A percentile compares a stretch with the other conserved stretches of the same genome.
Conservation (phyloP, 768 basidiomycete species). For the Lactifluus subvellereus region DNA sequence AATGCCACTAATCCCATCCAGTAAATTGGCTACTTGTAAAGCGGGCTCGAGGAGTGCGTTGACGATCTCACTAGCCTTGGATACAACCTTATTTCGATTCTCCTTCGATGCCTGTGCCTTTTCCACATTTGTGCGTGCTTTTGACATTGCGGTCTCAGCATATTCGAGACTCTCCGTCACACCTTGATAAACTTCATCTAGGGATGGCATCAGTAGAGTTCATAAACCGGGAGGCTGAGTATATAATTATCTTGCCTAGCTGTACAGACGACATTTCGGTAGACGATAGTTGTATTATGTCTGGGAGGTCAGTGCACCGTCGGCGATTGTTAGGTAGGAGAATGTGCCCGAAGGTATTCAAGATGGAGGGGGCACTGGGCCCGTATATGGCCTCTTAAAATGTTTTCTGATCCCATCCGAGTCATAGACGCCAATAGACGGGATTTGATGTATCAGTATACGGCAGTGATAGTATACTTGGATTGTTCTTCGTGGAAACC, state of each 20-base stretch:
- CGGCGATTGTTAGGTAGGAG: background rate
- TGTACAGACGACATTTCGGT: background rate
- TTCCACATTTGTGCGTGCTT: background rate
- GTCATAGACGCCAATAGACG: background rate
- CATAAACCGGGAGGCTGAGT: background rate
- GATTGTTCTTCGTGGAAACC: too few species aligned
- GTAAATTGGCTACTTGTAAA: conserved; percentile 16
- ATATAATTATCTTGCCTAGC: background rate
- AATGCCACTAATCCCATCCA: conserved; percentile 11
- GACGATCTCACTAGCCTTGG: conserved; percentile 20
- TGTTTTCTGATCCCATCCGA: background rate
- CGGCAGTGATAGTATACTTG: too few species aligned
- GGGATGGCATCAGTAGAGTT: background rate
- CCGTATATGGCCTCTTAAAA: background rate
- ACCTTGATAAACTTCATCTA: conserved; percentile 2
- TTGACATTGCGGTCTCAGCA: conserved; percentile 11
- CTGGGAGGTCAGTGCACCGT: background rate
- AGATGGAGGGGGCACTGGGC: background rate
- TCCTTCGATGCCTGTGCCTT: conserved; percentile 15
- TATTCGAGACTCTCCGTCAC: conserved; percentile 11
- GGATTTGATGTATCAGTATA: too few species aligned
- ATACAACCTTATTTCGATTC: conserved; percentile 9
- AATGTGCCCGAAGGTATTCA: too few species aligned
- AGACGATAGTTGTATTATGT: background rate
- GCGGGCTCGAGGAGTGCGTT: conserved; percentile 19